Conservation (phyloP, 495 filamentous ascomycete species). For the Penicillium simplicissimum region DNA sequence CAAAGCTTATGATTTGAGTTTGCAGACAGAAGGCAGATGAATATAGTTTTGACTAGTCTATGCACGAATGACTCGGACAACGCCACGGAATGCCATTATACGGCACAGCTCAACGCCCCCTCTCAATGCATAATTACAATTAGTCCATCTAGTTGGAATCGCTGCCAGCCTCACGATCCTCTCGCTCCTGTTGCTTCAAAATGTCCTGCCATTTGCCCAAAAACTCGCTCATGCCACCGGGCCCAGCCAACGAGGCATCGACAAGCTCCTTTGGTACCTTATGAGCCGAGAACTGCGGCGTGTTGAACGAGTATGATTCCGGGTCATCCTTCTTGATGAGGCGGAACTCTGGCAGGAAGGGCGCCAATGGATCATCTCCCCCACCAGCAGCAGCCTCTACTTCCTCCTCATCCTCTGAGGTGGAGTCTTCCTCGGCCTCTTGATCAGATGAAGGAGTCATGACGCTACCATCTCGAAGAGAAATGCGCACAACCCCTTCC, state of each 20-base stretch:
- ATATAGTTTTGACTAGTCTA: not conserved
- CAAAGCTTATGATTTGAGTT: not conserved
- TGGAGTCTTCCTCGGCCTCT: slow-evolving; percentile 16
- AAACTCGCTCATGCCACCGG: slow-evolving; percentile 81
- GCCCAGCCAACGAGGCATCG: slow-evolving; percentile 70
- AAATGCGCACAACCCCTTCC: slow-evolving; percentile 45
- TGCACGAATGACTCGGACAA: slow-evolving; percentile 4
- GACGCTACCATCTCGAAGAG: slow-evolving; percentile 33
- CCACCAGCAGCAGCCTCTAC: slow-evolving; percentile 43
- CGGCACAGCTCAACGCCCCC: not conserved
- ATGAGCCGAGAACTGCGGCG: slow-evolving; percentile 89
- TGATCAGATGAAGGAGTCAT: slow-evolving; percentile 9
- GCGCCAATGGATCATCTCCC: slow-evolving; percentile 56
- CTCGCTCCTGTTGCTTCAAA: slow-evolving; percentile 55
- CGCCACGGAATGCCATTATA: slow-evolving; percentile 11
- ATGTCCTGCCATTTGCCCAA: slow-evolving; percentile 84
- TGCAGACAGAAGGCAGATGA: not conserved
- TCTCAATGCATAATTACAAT: not conserved
- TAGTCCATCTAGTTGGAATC: slow-evolving; percentile 37
- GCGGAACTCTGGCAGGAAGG: slow-evolving; percentile 73
- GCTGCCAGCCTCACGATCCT: slow-evolving; percentile 46
- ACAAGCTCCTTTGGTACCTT: slow-evolving; percentile 95
- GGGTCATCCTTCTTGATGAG: slow-evolving; percentile 81
- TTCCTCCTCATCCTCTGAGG: slow-evolving; percentile 33
- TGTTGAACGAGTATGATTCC: slow-evolving; percentile 80